Evolutionary conservation across 2,329 filamentous ascomycete species (phyloP), one percentile per base, ranked within the genome.

Genomic region (Zalaria obscura): DNA sequence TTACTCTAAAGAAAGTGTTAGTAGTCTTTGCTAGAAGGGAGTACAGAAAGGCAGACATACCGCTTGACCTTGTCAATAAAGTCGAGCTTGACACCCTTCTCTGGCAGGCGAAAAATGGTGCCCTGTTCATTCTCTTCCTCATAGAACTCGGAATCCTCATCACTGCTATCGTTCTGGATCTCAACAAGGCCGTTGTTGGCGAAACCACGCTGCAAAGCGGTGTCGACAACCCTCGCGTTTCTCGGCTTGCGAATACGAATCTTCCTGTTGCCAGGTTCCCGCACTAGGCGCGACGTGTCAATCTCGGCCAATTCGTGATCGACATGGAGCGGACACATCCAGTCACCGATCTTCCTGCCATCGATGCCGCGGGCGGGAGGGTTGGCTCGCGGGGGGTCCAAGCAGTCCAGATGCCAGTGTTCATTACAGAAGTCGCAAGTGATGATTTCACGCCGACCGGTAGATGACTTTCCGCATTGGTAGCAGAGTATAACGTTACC

Each of bases 351-450:
- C 40, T 80, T 69, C 39, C 68, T 67, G 49, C 68, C 67, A 39
- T 71, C 56, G 48, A 57, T 43, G 47, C 57, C 59, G 44, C 67
- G 64, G 41, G 78, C 72, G 7, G 88, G 88, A 33, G 86, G 83
- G 42, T 83, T 77, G 29, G 87, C 78, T 55, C 88, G 65, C 29
- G 89, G 88, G 27, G 86, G 84, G 55, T 93, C 80, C 10, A 93
- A 67, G 62, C 91, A 98, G 61, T 96, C 89, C 40, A 94, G 69
- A 64, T 98, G 91, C 83, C 88, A 98, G 55, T 80, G 73, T 29
- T 85, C 72, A 8, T 75, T 70, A 62, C 89, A 98, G 53, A 73
- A 76, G 60, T 87, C 87, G 66, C 89, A 98, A 36, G 82, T 78
- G 50, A 95, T 81, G 52, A 96, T 87, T 50, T 80, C 75, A 26